Evolutionary conservation across 78 protist genomes (phyloP), one percentile per base, ranked within the genome.

Genomic region (Pigoraptor vietnamica): DNA sequence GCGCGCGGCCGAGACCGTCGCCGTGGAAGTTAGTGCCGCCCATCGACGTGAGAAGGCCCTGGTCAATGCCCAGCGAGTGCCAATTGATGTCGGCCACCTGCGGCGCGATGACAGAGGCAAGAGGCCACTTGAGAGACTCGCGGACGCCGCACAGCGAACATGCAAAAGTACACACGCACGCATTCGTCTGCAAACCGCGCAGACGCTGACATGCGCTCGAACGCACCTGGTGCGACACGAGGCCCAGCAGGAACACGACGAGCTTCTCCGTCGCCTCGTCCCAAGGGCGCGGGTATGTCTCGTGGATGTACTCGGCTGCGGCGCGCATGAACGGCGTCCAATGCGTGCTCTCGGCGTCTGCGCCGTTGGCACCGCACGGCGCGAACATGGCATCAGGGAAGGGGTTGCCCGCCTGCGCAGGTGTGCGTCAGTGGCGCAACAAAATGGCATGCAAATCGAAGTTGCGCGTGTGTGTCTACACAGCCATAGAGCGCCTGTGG

Each of bases 181-280:
- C 67, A 48, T 14, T 6, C 67, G 14, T 48, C 6, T 48, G 67
- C 67, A 48, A 6, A 48, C 14, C 29, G 14, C 67, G 14, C 67
- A 14, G 14, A 48, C 67, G 14, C 67, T 21, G 29, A 14, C 67
- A 48, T 14, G 14, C 14, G 67, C 67, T 21, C 67, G 14, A 48
- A 48, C 67, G 67, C 14, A 48, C 67, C 39, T 89, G 23, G 38
- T 89, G 91, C 35, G 83, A 48, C 35, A 35, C 82, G 24, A 89
- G 29, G 81, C 91, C 91, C 23, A 89, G 91, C 32, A 48, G 33
- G 25, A 89, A 89, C 35, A 35, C 81, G 29, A 89, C 81, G 34
- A 89, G 91, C 91, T 55, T 40, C 38, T 55, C 86, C 23, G 90
- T 32, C 9, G 25, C 90, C 56, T 24, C 90, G 21, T 10, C 6